These are phyloP conservation scores for Neurospora sp. DNA, from an alignment of 495 filamentous ascomycete genomes.

Conservation along the genomic window DNA sequence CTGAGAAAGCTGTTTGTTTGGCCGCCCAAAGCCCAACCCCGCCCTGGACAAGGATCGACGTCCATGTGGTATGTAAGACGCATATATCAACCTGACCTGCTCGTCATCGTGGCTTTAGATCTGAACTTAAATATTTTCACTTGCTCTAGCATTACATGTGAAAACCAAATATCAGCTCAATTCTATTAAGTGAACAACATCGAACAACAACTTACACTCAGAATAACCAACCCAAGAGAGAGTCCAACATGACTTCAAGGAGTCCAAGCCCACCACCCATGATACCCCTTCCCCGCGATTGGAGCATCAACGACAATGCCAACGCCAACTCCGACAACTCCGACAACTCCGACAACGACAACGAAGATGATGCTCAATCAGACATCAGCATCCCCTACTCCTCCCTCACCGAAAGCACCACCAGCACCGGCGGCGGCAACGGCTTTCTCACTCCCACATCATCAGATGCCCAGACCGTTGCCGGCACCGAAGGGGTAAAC, in stretches of 20 bases:
- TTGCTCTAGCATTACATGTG: not conserved
- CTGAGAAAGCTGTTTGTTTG: not conserved
- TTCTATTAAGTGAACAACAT: not conserved
- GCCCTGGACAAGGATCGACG: not conserved
- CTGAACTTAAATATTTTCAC: not conserved
- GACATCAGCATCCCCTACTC: not conserved
- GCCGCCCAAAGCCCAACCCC: not conserved
- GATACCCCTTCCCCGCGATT: not conserved
- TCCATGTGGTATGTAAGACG: not conserved
- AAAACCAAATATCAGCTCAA: not conserved
- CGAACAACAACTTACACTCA: not conserved
- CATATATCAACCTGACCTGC: not conserved
- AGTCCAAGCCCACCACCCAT: not conserved
- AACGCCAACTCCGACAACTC: not conserved
- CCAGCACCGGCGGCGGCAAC: not conserved
- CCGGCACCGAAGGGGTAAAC: not conserved
- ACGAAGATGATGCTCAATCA: not conserved
- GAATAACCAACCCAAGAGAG: not conserved
- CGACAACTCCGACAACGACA: not conserved
- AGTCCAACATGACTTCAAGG: not conserved
- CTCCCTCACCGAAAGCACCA: not conserved
- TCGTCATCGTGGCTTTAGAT: not conserved
- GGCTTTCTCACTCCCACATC: not conserved
- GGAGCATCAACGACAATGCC: not conserved
- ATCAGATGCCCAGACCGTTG: not conserved